Evolutionary conservation across 805 yeast genomes (phyloP).

Genomic region (Deakozyma indianensis): DNA sequence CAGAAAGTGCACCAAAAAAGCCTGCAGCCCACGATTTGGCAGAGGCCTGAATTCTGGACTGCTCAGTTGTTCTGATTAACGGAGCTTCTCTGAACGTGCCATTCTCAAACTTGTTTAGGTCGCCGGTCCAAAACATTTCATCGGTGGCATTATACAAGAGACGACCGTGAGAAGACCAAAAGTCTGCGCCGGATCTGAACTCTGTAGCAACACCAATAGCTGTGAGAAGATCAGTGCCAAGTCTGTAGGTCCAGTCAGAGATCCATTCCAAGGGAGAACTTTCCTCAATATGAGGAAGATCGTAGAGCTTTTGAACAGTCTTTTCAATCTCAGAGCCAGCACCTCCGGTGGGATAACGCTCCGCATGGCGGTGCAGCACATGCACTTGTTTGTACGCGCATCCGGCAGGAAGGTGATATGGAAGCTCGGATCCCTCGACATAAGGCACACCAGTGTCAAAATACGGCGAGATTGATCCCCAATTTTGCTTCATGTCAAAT

Average conservation of each 20-base stretch:
- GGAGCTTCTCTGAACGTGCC: conserved; percentile 21
- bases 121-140: conserved; percentile 15
- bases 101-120: conserved; percentile 18
- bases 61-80: conserved; percentile 25
- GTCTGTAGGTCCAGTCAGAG: conserved; percentile 18
- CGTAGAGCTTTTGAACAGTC: conserved; percentile 20
- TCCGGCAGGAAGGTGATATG: conserved; percentile 20
- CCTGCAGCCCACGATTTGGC: conserved; percentile 32
- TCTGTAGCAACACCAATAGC: conserved; percentile 25
- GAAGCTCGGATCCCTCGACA: conserved; percentile 14
- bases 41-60: conserved; percentile 25
- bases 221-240: conserved; percentile 22
- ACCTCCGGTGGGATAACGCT: conserved; percentile 49
- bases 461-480: conserved; percentile 28
- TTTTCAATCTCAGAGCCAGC: conserved; percentile 25
- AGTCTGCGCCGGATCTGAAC: conserved; percentile 23
- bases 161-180: conserved; percentile 29
- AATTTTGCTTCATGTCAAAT: conserved; percentile 25
- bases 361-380: conserved; percentile 64
- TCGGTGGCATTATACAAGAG: conserved; percentile 20
- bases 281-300: conserved; percentile 14
- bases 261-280: conserved; percentile 19
- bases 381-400: conserved; percentile 56
- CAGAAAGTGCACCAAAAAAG: conserved; percentile 25
- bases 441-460: conserved; percentile 23